These are phyloP conservation scores for Nitzschia sp. DNA, from an alignment of 108 stramenopile genomes.

Conservation along the genomic window DNA sequence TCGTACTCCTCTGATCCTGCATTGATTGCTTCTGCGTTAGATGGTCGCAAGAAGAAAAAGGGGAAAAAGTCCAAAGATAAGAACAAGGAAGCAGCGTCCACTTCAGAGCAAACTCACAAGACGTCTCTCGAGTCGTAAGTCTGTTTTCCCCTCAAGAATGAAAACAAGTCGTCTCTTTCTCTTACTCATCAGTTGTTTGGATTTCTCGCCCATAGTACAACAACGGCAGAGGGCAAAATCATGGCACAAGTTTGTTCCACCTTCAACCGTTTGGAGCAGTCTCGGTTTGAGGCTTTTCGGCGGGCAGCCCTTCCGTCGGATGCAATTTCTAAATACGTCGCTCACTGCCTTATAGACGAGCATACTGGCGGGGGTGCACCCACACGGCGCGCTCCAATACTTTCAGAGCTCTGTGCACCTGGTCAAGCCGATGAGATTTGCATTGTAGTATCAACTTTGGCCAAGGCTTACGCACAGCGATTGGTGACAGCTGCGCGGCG, in stretches of 20 bases:
- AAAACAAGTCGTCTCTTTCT: too few relatives aligned
- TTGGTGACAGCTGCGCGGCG: constrained; percentile 65
- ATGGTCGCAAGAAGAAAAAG: constrained; percentile 20
- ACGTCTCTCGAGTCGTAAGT: constrained; percentile 11
- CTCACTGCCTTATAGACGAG: constrained; percentile 38
- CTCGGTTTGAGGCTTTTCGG: constrained; percentile 59
- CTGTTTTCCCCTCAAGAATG: not conserved
- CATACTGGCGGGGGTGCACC: not conserved
- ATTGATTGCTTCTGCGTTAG: too few relatives aligned
- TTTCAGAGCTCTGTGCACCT: constrained; percentile 69
- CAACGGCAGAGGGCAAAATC: constrained; percentile 48
- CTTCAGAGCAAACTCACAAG: constrained; percentile 2
- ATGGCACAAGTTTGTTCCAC: constrained; percentile 54
- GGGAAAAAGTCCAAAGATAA: constrained; percentile 6
- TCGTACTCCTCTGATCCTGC: too few relatives aligned
- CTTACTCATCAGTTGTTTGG: too few relatives aligned
- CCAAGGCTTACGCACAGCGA: constrained; percentile 81
- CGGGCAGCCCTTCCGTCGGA: constrained; percentile 32
- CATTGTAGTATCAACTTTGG: constrained; percentile 68
- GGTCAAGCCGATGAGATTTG: constrained; percentile 66
- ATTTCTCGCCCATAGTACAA: constrained; percentile 50
- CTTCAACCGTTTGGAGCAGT: constrained; percentile 44
- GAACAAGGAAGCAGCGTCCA: not conserved
- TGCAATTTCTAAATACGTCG: constrained; percentile 46
- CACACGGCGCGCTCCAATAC: constrained; percentile 1